Evolutionary conservation across 371 early-diverging fungal species (phyloP).

Genomic region (Haplosporangium sp.): DNA sequence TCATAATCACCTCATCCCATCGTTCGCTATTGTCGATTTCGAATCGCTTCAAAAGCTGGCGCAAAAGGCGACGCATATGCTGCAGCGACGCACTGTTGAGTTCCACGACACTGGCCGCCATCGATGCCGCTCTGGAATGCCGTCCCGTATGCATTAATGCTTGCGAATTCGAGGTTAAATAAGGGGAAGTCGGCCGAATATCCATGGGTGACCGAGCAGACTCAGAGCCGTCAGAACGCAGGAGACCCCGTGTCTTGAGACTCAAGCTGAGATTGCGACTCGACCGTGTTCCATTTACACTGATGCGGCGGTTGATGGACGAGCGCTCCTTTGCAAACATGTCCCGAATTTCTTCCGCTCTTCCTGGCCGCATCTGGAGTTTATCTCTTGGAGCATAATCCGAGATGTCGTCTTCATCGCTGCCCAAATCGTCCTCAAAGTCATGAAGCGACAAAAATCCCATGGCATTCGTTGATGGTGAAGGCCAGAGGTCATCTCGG

Average conservation of each 20-base stretch:
- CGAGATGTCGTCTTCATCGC: constrained; percentile 38
- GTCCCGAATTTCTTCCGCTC: constrained; percentile 34
- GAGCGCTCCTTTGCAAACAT: constrained; percentile 52
- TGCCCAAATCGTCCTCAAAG: constrained; percentile 23
- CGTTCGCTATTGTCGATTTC: constrained; percentile 54
- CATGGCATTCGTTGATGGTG: constrained; percentile 28
- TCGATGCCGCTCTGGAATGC: constrained; percentile 59
- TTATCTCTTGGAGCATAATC: constrained; percentile 23
- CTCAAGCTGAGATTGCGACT: constrained; percentile 40
- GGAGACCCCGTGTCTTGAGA: constrained; percentile 41
- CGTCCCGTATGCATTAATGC: constrained; percentile 50
- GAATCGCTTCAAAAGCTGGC: constrained; percentile 60
- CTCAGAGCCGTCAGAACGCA: constrained; percentile 49
- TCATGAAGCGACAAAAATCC: constrained; percentile 26
- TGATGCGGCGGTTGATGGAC: constrained; percentile 49
- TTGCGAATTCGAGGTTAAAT: constrained; percentile 34
- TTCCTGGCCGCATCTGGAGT: constrained; percentile 7
- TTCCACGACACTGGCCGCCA: constrained; percentile 67
- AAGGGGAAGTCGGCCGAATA: constrained; percentile 41
- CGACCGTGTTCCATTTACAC: constrained; percentile 41
- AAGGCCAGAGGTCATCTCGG: constrained; percentile 45
- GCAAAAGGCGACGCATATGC: constrained; percentile 73
- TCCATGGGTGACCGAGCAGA: constrained; percentile 49
- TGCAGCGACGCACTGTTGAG: constrained; percentile 73
- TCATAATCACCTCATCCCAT: constrained; percentile 83